These are phyloP conservation scores for Verticillium isaacii DNA, from an alignment of 2,329 filamentous ascomycete genomes.

Conservation along the genomic window DNA sequence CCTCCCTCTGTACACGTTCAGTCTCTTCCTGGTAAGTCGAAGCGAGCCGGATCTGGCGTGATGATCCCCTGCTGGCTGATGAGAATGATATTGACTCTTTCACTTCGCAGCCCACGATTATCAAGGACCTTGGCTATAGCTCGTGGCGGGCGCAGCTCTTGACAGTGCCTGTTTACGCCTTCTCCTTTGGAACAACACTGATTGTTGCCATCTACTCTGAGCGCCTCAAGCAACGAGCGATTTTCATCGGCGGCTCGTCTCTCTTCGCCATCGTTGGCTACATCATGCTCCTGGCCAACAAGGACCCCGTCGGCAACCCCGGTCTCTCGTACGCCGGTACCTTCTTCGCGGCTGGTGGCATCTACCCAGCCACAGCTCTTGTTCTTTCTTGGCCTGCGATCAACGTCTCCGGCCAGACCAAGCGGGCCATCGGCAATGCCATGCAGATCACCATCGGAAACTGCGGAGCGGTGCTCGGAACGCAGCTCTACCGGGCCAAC, in stretches of 20 bases:
- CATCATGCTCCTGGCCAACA: slow-evolving; percentile 51
- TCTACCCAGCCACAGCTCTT: slow-evolving; percentile 61
- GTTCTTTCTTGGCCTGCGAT: slow-evolving; percentile 67
- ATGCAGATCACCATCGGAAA: slow-evolving; percentile 72
- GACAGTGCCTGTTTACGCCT: slow-evolving; percentile 59
- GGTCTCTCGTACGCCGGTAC: slow-evolving; percentile 57
- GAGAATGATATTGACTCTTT: no score
- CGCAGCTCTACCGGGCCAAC: slow-evolving; percentile 60
- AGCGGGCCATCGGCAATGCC: slow-evolving; percentile 62
- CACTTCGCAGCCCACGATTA: slow-evolving; percentile 16
- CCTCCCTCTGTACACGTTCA: slow-evolving; percentile 52
- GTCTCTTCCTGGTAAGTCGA: slow-evolving; percentile 46
- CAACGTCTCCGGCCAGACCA: slow-evolving; percentile 67
- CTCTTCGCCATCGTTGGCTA: slow-evolving; percentile 58
- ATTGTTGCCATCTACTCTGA: slow-evolving; percentile 57
- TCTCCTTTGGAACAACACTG: slow-evolving; percentile 57
- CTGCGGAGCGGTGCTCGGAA: slow-evolving; percentile 62
- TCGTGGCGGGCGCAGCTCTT: slow-evolving; percentile 51
- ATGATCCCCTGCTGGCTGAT: not conserved
- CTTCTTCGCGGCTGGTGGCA: slow-evolving; percentile 61
- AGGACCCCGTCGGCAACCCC: slow-evolving; percentile 37
- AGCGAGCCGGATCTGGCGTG: not conserved
- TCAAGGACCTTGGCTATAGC: slow-evolving; percentile 38
- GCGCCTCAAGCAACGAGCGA: slow-evolving; percentile 47
- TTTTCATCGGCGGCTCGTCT: slow-evolving; percentile 58